A percentile compares a stretch with the other conserved stretches of the same genome.
Evolutionary conservation across 352 stramenopile genomes (phyloP).

Genomic region (Phytophthora boehmeriae): DNA sequence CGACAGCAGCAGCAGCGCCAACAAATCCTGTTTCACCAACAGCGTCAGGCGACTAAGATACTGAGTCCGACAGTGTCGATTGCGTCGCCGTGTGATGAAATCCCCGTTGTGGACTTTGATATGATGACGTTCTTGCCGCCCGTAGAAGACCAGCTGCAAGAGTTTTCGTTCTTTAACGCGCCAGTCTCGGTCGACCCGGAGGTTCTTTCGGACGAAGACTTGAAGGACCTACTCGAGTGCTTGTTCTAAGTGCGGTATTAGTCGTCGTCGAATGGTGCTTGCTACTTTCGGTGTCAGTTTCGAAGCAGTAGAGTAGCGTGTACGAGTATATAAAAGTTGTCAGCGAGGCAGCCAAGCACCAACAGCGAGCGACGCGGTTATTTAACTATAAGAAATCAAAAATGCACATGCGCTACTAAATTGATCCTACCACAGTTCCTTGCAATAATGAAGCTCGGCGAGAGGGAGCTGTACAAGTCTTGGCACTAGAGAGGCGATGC

Average conservation of each 20-base stretch:
- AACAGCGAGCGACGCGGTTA: conserved; percentile 4
- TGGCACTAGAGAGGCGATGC: too few species aligned
- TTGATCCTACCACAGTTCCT: neutral
- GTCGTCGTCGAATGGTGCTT: neutral
- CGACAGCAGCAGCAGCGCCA: conserved; percentile 21
- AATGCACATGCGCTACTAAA: neutral
- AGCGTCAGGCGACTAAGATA: conserved; percentile 20
- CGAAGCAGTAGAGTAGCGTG: conserved; percentile 13
- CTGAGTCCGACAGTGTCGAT: conserved; percentile 15
- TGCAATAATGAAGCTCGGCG: too few species aligned
- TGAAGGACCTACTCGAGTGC: conserved; percentile 51
- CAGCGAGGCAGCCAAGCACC: conserved; percentile 5
- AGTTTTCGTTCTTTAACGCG: conserved; percentile 31
- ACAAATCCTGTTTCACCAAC: conserved; percentile 10
- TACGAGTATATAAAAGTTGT: conserved; percentile 20
- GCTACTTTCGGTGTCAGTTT: conserved; percentile 1
- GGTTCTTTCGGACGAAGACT: conserved; percentile 41
- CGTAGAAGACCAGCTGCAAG: conserved; percentile 26
- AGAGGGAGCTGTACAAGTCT: too few species aligned
- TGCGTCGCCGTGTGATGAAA: conserved; percentile 38
- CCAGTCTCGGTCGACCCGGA: conserved; percentile 18
- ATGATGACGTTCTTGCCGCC: conserved; percentile 44
- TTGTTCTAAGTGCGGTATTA: conserved; percentile 32
- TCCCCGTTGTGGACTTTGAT: conserved; percentile 43
- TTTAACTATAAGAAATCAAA: conserved; percentile 22